Base-by-base conservation (phyloP, 1,284 basidiomycete species). In the Ustilago trichophora region DNA sequence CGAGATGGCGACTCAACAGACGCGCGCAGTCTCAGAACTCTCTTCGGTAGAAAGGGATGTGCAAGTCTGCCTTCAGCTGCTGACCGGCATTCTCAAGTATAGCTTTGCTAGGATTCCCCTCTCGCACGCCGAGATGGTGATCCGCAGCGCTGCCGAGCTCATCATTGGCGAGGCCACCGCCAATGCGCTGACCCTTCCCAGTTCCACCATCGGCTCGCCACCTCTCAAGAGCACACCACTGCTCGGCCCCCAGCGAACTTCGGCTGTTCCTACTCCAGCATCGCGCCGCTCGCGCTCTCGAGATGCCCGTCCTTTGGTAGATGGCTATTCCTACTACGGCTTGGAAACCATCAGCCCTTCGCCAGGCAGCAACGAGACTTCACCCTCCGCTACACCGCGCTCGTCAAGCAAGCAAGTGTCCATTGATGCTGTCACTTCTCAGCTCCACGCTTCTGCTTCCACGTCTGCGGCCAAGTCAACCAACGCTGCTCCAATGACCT, bases 281-380 rank as follows among this genome's bases (percentile, higher is more conserved):
- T 51, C 54, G 1, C 67, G 56, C 22, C 68, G 73, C 2, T 62
- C 72, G 11, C 67, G 68, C 12, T 75, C 73, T 5, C 67, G 60
- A 19, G 73, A 77, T 22, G 51, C 63, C 3, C 44, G 67, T 15
- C 57, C 76, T n/a, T 43, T 76, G 22, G 40, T 54, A 24, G 68
- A 73, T 11, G 76, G 77, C 35, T 80, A 75, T 60, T 76, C 76
- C 24, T 78, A 76, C 58, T 80, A 77, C 37, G 79, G 76, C 24
- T 53, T 78, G 27, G 76, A 80, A 35, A 56, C 52, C 31, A 67
- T 69, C 38, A 72, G 57, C 33, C 62, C 72, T 3, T 73, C 64
- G 2, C 54, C 67, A 9, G 53, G 35, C 19, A 73, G 69, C 51
- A 44, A 59, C 21, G 54, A 59, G 31, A 65, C 66, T 3, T 72